Conservation (phyloP, 768 basidiomycete genomes). For the Sporobolomyces pararoseus region DNA sequence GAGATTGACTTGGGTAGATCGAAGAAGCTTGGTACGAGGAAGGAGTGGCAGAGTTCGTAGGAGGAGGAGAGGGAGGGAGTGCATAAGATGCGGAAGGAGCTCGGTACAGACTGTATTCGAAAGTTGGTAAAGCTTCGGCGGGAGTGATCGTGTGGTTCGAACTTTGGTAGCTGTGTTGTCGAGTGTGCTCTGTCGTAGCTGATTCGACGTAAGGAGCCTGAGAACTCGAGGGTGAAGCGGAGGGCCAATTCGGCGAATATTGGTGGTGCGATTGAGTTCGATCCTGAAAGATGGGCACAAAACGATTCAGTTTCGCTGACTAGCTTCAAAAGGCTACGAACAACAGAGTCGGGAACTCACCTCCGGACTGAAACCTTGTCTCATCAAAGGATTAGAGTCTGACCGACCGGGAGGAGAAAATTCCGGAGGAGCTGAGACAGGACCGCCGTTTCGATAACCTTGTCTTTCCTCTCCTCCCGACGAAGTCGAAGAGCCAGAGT, state of each 20-base stretch:
- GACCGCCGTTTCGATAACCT: neutral
- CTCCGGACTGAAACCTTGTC: too few species aligned
- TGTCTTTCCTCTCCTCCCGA: neutral
- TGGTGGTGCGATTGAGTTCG: neutral
- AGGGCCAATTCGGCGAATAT: slow-evolving; percentile 3
- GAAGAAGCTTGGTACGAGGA: too few species aligned
- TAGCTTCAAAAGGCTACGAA: too few species aligned
- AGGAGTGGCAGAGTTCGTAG: too few species aligned
- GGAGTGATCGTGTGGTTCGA: neutral
- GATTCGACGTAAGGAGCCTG: neutral
- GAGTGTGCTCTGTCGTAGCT: neutral
- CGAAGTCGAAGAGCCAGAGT: too few species aligned
- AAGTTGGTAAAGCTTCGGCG: neutral
- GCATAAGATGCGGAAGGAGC: neutral
- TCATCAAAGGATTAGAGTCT: neutral
- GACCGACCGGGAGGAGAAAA: neutral
- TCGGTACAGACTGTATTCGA: slow-evolving; percentile 9
- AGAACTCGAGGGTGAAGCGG: neutral
- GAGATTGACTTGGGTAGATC: too few species aligned
- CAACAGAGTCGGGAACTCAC: too few species aligned
- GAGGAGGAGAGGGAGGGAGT: neutral
- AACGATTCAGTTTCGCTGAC: too few species aligned
- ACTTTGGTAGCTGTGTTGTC: neutral
- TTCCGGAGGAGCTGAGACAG: neutral
- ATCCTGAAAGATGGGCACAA: too few species aligned